A percentile compares a stretch with the other conserved stretches of the same genome.
phyloP scores from a whole-genome alignment of 2,329 filamentous ascomycete species.

The Verticillium nonalfalfae region DNA sequence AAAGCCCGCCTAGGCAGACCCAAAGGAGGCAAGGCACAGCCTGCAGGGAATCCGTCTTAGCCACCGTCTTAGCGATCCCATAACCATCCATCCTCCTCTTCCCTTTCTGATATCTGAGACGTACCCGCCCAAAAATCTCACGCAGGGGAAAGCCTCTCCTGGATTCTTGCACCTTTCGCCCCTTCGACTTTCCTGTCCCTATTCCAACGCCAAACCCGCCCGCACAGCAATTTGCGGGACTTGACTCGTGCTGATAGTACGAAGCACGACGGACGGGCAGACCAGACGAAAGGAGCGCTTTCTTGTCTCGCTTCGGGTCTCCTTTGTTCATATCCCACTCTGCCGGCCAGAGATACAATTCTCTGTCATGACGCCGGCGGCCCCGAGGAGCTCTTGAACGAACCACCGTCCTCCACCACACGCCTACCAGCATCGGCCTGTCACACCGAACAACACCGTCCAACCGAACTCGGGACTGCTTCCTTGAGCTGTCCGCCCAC shows the following conservation, averaged over 20 bases:
- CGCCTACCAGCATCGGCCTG: background rate
- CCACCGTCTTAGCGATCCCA: background rate
- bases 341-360: slow-evolving; percentile 1
- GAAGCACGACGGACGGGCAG: background rate
- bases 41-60: background rate
- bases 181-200: background rate
- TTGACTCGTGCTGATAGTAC: background rate
- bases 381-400: background rate
- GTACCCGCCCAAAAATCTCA: background rate
- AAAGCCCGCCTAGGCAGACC: background rate
- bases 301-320: background rate
- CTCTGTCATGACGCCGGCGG: background rate
- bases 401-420: background rate
- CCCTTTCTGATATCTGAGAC: slow-evolving; percentile 2
- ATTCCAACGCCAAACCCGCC: background rate
- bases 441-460: background rate
- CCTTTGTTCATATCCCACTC: background rate
- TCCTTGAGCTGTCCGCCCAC: background rate
- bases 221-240: background rate
- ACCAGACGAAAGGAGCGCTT: background rate
- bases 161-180: background rate
- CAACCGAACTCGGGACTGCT: background rate
- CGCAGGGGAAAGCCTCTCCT: background rate
- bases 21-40: background rate
- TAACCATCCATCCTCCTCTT: slow-evolving; percentile 1